These are phyloP conservation scores for Suillus subaureus DNA, from an alignment of 768 basidiomycete species.

Conservation along the genomic window DNA sequence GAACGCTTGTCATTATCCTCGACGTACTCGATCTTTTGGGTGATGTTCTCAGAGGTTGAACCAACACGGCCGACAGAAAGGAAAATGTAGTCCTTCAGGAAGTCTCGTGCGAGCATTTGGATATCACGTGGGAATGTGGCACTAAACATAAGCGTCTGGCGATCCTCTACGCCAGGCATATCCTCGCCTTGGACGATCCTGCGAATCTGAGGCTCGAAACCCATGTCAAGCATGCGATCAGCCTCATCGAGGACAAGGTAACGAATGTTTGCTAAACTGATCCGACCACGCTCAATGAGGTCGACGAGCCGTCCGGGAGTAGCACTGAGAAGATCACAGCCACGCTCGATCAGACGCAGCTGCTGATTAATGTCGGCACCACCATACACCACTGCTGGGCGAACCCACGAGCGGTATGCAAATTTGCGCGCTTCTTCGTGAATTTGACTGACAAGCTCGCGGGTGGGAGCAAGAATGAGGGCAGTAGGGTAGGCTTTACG, in stretches of 20 bases:
- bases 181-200: constrained; percentile 98
- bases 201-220: constrained; percentile 99
- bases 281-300: constrained; percentile 95
- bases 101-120: constrained; percentile 93
- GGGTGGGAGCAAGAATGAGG: constrained; percentile 97
- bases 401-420: constrained; percentile 98
- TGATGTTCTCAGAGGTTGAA: constrained; percentile 99
- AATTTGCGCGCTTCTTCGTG: constrained; percentile 99
- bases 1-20: constrained; percentile 98
- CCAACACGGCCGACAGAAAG: constrained; percentile 98
- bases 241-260: constrained; percentile 99
- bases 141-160: constrained; percentile 99
- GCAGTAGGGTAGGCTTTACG: constrained; percentile 97
- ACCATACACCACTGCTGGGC: constrained; percentile 98
- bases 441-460: constrained; percentile 98
- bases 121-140: constrained; percentile 99
- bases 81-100: constrained; percentile 99
- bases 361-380: constrained; percentile 98
- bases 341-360: constrained; percentile 91
- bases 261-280: constrained; percentile 94
- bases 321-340: constrained; percentile 95
- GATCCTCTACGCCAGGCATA: constrained; percentile 90
- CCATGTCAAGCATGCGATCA: constrained; percentile 99
- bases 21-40: constrained; percentile 98
- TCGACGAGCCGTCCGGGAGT: constrained; percentile 98